Base-by-base conservation (phyloP, 2,329 filamentous ascomycete genomes). In the Pseudogymnoascus sp. region DNA sequence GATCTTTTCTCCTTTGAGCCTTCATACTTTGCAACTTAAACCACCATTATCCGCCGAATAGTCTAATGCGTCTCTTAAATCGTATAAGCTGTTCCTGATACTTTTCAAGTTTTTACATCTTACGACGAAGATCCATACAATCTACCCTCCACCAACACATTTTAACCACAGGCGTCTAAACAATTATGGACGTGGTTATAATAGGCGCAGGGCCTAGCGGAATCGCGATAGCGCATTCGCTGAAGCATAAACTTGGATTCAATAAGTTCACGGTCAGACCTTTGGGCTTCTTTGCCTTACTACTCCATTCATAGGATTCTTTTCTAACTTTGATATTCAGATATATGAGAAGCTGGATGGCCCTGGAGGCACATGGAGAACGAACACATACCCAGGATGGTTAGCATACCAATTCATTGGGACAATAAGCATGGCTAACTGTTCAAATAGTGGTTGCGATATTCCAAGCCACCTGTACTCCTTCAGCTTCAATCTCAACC, bases 401-500 rank as follows among this genome's bases (percentile, higher is more conserved):
- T 68, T 60, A 44, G 68, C 63, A 7, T 33, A 33, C 13, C 19
- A 33, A 26, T 44, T 33, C 15, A 44, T 26, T 15, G 11, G 2
- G 15, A 46, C 13, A 31, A 13, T n/a, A 40, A 19, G 26, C 17
- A 53, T 26, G 15, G 21, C 44, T 63, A 68, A 50, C 21, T 29
- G 1, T 1, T 4, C 7, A 26, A 50, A 7, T 29, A 50, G 70
- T 59, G 69, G 70, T 38, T 70, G 67, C 44, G 69, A 75, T 67
- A 67, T 77, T n/a, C 68, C 70, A 11, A 72, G 72, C 0, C 75
- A 77, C 66, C 71, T 78, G 2, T 79, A 78, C 62, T 77, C 76
- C 0, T 78, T 76, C 69, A 76, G 74, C 38, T 78, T 77, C 67
- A 75, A 73, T 17, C 67, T 73, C 10, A 78, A 78, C 29, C 75